Conservation (phyloP, 805 yeast genomes). For the Pichia gijzeniarum region DNA sequence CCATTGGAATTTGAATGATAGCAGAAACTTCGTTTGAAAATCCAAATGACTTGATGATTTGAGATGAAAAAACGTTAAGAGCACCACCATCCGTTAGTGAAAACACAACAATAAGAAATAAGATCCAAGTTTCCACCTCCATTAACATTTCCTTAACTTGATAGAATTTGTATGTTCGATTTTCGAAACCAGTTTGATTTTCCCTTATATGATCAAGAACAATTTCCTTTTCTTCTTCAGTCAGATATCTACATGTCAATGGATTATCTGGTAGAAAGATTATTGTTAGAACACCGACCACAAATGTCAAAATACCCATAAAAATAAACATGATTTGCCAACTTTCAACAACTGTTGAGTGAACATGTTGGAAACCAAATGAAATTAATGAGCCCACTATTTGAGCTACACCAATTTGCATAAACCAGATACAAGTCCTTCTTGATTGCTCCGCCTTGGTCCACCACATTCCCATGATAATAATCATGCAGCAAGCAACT, state of each 20-base stretch:
- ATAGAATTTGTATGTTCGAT: slow-evolving; percentile 23
- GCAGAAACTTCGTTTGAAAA: slow-evolving; percentile 27
- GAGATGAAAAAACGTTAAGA: slow-evolving; percentile 21
- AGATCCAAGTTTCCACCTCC: slow-evolving; percentile 23
- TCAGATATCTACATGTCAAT: slow-evolving; percentile 22
- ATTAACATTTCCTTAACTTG: slow-evolving; percentile 23
- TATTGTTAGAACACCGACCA: slow-evolving; percentile 25
- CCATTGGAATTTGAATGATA: slow-evolving; percentile 29
- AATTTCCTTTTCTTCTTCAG: slow-evolving; percentile 31
- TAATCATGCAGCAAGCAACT: slow-evolving; percentile 14
- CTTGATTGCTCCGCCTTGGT: slow-evolving; percentile 22
- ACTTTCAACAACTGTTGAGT: slow-evolving; percentile 14
- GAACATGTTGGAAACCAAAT: slow-evolving; percentile 24
- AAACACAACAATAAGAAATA: slow-evolving; percentile 17
- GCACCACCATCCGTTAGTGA: slow-evolving; percentile 30
- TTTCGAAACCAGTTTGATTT: slow-evolving; percentile 30
- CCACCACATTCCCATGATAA: slow-evolving; percentile 20
- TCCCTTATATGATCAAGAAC: slow-evolving; percentile 22
- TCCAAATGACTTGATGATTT: slow-evolving; percentile 27
- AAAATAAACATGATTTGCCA: slow-evolving; percentile 29
- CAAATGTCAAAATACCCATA: slow-evolving; percentile 25
- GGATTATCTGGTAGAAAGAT: slow-evolving; percentile 27
- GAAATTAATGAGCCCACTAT: slow-evolving; percentile 25
- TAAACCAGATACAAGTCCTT: slow-evolving; percentile 20
- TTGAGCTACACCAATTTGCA: slow-evolving; percentile 19